These are phyloP conservation scores for Xanthoparmelia taractica DNA, from an alignment of 495 filamentous ascomycete species.

Conservation along the genomic window DNA sequence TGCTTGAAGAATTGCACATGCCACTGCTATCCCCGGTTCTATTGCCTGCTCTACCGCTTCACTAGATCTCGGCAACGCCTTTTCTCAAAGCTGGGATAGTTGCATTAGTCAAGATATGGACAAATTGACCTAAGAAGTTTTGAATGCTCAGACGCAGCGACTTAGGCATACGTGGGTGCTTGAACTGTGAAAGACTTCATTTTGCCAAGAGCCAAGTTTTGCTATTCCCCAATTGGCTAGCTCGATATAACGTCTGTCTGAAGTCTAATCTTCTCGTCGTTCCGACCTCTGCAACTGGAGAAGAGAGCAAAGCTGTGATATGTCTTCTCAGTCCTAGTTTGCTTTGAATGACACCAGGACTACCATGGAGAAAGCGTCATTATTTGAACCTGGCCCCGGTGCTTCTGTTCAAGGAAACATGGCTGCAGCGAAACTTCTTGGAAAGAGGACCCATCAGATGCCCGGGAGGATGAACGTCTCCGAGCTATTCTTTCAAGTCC, in stretches of 20 bases:
- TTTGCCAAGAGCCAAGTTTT: background rate
- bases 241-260: background rate
- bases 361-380: background rate
- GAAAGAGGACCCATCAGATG: conserved; percentile 38
- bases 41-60: no score
- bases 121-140: no score
- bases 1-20: no score
- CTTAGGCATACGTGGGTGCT: no score
- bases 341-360: background rate
- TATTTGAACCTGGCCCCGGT: background rate
- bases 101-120: no score
- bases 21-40: no score
- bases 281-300: background rate
- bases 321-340: background rate
- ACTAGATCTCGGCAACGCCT: no score
- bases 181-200: background rate
- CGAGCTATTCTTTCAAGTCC: conserved; percentile 81
- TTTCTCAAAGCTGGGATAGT: no score
- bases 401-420: background rate
- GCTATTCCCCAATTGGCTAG: background rate
- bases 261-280: background rate
- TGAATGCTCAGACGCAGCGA: no score
- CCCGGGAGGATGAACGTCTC: conserved; percentile 68
- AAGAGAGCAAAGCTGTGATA: no score
- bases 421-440: conserved; percentile 21